Conservation (phyloP, 2,329 filamentous ascomycete species). For the Albifimbria verrucaria region DNA sequence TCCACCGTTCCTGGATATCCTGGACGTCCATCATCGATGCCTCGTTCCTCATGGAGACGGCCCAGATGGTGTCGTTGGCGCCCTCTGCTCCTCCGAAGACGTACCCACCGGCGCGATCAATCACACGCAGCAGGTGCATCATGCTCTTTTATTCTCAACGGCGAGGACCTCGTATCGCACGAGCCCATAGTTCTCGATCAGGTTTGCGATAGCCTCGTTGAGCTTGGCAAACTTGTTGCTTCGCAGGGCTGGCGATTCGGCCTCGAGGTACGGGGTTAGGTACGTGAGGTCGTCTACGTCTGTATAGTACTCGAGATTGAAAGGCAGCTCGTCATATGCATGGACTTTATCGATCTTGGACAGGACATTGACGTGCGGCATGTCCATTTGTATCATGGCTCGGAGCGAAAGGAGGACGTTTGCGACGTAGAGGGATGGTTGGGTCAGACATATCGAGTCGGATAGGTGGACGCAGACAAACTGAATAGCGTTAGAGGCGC, state of each 20-base stretch:
- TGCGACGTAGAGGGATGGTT: conserved; percentile 92
- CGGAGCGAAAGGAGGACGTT: conserved; percentile 89
- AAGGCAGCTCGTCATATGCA: conserved; percentile 80
- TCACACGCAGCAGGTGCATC: conserved; percentile 84
- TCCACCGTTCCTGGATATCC: conserved; percentile 94
- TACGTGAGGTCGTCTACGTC: conserved; percentile 92
- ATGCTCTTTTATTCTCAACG: conserved; percentile 97
- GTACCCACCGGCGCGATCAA: conserved; percentile 91
- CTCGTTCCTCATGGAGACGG: conserved; percentile 82
- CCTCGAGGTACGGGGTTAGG: conserved; percentile 74
- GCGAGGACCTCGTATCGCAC: conserved; percentile 91
- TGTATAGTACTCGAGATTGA: conserved; percentile 96
- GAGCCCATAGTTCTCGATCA: conserved; percentile 86
- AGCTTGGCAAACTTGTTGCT: conserved; percentile 77
- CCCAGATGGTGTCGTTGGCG: conserved; percentile 96
- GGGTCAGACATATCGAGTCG: conserved; percentile 88
- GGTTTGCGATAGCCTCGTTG: conserved; percentile 79
- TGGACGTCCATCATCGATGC: conserved; percentile 73
- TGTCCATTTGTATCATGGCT: conserved; percentile 97
- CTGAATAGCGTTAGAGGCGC: conserved; percentile 43
- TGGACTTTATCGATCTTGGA: conserved; percentile 96
- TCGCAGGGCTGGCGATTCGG: conserved; percentile 68
- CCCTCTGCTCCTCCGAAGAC: conserved; percentile 88
- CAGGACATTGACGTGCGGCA: conserved; percentile 91
- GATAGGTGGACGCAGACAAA: conserved; percentile 90